Base-by-base conservation (phyloP, 495 filamentous ascomycete genomes). In the Poronia punctata region DNA sequence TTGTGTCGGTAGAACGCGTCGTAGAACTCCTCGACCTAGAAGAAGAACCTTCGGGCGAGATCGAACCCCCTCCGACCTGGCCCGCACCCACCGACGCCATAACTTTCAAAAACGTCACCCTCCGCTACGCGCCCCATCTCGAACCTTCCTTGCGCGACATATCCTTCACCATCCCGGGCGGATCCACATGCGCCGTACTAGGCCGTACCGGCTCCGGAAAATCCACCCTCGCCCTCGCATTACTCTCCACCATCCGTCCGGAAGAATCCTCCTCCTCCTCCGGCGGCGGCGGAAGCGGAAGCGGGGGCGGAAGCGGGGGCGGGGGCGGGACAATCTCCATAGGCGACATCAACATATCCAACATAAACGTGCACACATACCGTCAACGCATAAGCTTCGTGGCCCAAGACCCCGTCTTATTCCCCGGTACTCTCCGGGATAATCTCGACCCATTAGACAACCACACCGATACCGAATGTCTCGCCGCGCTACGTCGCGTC, bases 1-100 rank as follows among this genome's bases (percentile, higher is more conserved):
- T 90, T 46, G 86, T 90, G 10, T 88, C 83, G 0, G 85, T 93
- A 2, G 86, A 93, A 60, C 74, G 86, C 18, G 75, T 93, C 3
- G 77, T 88, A 18, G 86, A 92, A 50, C 66, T 89, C 0, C 68
- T 88, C 2, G 70, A 82, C 40, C 70, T 89, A 2, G 83, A 87
- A 25, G 75, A 84, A 53, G 86, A 93, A 59, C 65, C 78, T 0
- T 61, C 61, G 3, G 86, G 86, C 6, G 68, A 73, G 3, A 56
- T 84, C 10, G 49, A 71, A 5, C 85, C 86, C 1, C 83, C 86
- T 14, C 77, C 80, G 1, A 70, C 67, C n/a, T 93, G 86, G 86
- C 86, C 86, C 4, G 67, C 59, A 3, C 80, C 74, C 45, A 64
- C 66, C 17, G 79, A 78, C 31, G 80, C 83, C 53, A 83, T 93